Percentiles rank a stretch among this genome's conserved stretches.
Evolutionary conservation across 2,329 filamentous ascomycete genomes (phyloP).

Genomic region (Fusarium oligoseptatum): DNA sequence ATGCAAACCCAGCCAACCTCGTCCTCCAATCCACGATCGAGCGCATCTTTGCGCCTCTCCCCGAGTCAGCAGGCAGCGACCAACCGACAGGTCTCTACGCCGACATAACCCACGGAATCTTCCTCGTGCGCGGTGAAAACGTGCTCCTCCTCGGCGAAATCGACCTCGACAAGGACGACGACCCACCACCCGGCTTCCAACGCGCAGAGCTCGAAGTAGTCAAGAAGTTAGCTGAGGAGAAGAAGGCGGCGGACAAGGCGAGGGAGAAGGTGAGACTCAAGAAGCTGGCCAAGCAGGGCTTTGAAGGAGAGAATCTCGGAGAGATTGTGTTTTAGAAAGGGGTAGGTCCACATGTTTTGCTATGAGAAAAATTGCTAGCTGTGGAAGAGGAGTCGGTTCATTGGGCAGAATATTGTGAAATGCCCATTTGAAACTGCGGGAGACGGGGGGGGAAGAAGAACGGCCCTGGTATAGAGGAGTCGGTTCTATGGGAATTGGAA

Average conservation of each 20-base stretch:
- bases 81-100: slow-evolving; percentile 73
- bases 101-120: slow-evolving; percentile 87
- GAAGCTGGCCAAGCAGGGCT: slow-evolving; percentile 83
- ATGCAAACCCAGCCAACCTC: slow-evolving; percentile 79
- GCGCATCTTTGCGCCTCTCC: slow-evolving; percentile 79
- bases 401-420: slow-evolving; percentile 76
- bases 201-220: slow-evolving; percentile 77
- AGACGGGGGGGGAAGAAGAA: not conserved
- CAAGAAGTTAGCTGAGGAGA: slow-evolving; percentile 78
- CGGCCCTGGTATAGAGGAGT: slow-evolving; percentile 11
- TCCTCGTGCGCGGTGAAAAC: slow-evolving; percentile 95
- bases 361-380: slow-evolving; percentile 4
- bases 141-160: slow-evolving; percentile 97
- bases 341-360: not conserved
- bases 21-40: slow-evolving; percentile 94
- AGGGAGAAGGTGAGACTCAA: slow-evolving; percentile 79
- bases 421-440: slow-evolving; percentile 53
- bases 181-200: slow-evolving; percentile 80
- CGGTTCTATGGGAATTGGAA: slow-evolving; percentile 8
- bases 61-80: slow-evolving; percentile 54
- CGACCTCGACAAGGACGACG: slow-evolving; percentile 95
- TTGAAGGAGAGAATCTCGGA: slow-evolving; percentile 86
- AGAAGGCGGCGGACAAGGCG: slow-evolving; percentile 75
- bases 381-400: slow-evolving; percentile 43
- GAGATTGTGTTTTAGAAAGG: slow-evolving; percentile 73